These are phyloP conservation scores for Psilocybe mexicana DNA, from an alignment of 1,284 basidiomycete species.

Conservation along the genomic window DNA sequence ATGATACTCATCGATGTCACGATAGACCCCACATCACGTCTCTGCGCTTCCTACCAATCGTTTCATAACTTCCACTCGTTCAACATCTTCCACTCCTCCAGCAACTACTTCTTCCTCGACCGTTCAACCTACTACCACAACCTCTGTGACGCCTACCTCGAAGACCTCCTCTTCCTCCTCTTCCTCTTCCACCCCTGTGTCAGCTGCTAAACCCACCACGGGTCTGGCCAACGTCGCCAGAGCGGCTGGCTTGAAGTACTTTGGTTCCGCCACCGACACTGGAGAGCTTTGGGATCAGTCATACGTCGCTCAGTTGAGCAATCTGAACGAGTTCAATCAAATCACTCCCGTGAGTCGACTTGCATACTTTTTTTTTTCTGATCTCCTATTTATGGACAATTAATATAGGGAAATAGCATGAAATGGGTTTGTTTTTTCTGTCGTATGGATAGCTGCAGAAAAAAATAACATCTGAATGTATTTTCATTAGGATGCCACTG, in stretches of 20 bases:
- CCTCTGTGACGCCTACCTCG: too few species aligned
- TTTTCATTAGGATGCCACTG: conserved; percentile 48
- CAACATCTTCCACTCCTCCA: neutral
- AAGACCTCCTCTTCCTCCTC: too few species aligned
- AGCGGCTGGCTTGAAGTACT: conserved; percentile 54
- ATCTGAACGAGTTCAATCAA: conserved; percentile 48
- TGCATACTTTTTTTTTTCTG: neutral
- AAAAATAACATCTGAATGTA: neutral
- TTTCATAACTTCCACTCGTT: neutral
- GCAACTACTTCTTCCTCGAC: conserved; percentile 14
- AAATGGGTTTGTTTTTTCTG: conserved; percentile 45
- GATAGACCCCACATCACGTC: too few species aligned
- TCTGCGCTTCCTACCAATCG: too few species aligned
- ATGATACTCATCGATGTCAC: neutral
- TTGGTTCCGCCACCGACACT: conserved; percentile 64
- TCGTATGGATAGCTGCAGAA: neutral
- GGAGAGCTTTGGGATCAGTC: conserved; percentile 47
- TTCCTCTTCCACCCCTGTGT: conserved; percentile 16
- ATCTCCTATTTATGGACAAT: neutral
- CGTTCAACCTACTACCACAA: neutral
- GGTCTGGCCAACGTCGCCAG: conserved; percentile 37
- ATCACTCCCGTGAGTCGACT: conserved; percentile 42
- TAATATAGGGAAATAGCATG: conserved; percentile 44
- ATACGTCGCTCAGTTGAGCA: conserved; percentile 43
- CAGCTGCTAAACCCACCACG: conserved; percentile 15